These are phyloP conservation scores for Solanum commersonii DNA, from an alignment of 257 asterid species.

Conservation along the genomic window DNA sequence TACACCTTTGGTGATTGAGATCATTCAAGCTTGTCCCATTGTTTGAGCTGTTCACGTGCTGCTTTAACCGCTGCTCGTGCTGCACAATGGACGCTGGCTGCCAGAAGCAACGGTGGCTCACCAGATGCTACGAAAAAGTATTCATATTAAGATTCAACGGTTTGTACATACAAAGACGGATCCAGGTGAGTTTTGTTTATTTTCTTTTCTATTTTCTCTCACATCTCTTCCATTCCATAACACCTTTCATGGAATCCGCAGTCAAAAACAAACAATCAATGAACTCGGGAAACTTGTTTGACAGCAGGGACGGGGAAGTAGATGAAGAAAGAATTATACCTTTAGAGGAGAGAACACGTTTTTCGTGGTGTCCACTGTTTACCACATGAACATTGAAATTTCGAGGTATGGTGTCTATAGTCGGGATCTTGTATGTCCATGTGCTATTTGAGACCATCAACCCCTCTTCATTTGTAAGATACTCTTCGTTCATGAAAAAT, in stretches of 20 bases:
- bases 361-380: constrained; percentile 52
- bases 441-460: constrained; percentile 42
- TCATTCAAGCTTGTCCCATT: constrained; percentile 47
- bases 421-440: constrained; percentile 81
- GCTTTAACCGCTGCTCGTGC: constrained; percentile 61
- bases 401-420: constrained; percentile 60
- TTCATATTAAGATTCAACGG: background rate
- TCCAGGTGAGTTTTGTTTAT: background rate
- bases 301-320: background rate
- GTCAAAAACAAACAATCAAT: background rate
- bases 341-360: constrained; percentile 70
- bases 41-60: constrained; percentile 47
- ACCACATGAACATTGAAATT: constrained; percentile 54
- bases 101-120: constrained; percentile 69
- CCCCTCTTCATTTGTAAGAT: constrained; percentile 44
- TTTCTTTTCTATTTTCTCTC: background rate
- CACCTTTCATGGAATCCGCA: background rate
- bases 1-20: too few species aligned
- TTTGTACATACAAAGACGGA: background rate
- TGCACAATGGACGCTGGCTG: constrained; percentile 73
- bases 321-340: constrained; percentile 24
- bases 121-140: constrained; percentile 55
- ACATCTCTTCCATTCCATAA: background rate
- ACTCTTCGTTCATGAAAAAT: constrained; percentile 82
- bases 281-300: background rate